These are phyloP conservation scores for Musa schizocarpa DNA, from an alignment of 176 grass and related monocot species.

Conservation along the genomic window DNA sequence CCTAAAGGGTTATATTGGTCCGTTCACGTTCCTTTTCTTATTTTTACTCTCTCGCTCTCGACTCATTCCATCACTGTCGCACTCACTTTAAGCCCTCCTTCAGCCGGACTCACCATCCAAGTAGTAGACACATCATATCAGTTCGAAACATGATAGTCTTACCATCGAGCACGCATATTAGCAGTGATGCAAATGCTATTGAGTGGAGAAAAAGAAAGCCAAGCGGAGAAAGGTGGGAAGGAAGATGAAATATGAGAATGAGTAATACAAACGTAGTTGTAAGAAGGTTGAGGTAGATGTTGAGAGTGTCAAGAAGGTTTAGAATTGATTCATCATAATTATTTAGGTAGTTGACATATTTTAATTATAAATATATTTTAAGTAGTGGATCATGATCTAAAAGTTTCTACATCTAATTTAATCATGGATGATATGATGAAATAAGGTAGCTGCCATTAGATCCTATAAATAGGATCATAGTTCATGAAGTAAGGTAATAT, in stretches of 20 bases:
- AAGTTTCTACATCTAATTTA: too few relatives aligned
- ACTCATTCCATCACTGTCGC: background rate
- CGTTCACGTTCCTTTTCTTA: background rate
- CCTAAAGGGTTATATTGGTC: background rate
- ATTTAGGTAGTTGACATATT: too few relatives aligned
- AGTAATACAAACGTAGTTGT: too few relatives aligned
- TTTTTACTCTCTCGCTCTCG: background rate
- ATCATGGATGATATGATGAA: too few relatives aligned
- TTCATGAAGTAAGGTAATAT: too few relatives aligned
- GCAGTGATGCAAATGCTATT: background rate
- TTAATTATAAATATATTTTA: too few relatives aligned
- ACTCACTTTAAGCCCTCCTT: background rate
- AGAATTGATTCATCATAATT: too few relatives aligned
- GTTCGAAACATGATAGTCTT: background rate
- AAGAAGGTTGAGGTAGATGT: conserved; percentile 7
- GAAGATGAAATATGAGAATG: too few relatives aligned
- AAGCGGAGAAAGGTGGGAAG: conserved; percentile 9
- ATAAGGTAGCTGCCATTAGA: too few relatives aligned
- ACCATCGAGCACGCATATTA: background rate
- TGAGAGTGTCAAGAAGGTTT: conserved; percentile 20
- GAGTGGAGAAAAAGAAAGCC: conserved; percentile 1
- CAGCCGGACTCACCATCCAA: background rate
- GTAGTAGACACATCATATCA: background rate
- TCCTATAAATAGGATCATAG: too few relatives aligned
- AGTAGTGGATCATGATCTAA: too few relatives aligned